Base-by-base conservation (phyloP, 192 early-diverging fungal species). In the Chytriomyces sp. region DNA sequence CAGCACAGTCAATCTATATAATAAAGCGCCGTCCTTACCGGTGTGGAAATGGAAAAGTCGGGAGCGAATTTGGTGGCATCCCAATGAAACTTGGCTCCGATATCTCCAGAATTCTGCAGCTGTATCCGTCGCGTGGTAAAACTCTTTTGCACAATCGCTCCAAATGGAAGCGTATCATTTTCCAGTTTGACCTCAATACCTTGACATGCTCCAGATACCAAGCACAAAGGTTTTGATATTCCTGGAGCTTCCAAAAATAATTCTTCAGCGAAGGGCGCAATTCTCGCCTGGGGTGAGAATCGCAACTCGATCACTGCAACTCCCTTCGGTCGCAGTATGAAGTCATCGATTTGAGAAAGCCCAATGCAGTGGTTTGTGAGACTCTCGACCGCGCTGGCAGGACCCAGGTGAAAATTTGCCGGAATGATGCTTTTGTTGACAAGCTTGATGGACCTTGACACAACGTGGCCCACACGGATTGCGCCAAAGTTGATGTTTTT, bases 141-240 rank as follows among this genome's bases (percentile, higher is more conserved):
- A 64, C 86, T 87, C 49, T 82, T 84, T 70, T 88, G 83, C 10
- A 88, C 88, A 50, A 90, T 86, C 7, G 88, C 88, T 28, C 89
- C 88, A 69, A 90, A 90, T n/a, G 88, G 87, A 53, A 90, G 69
- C 24, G 84, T 86, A 53, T 85, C 86, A 57, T 87, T 90, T 66
- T 90, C 89, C 0, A 90, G 71, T 26, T 71, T 76, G 6, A 90
- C 83, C 45, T 90, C 89, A 46, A 85, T 88, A 7, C 89, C 89
- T 81, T 88, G 85, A 62, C 89, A 88, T 26, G 84, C 84, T 5
- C 89, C 89, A 5, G 77, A 77, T 6, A 90, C 64, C 16, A 81
- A 61, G 9, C 80, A 78, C 24, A 90, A 72, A 20, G 82, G 82
- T 46, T 69, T 75, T 4, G 80, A 79, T 45, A 79, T 69, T 2